Percentiles rank a stretch among this genome's conserved stretches.
phyloP scores from a whole-genome alignment of 352 stramenopile species.

The Phytophthora boehmeriae region DNA sequence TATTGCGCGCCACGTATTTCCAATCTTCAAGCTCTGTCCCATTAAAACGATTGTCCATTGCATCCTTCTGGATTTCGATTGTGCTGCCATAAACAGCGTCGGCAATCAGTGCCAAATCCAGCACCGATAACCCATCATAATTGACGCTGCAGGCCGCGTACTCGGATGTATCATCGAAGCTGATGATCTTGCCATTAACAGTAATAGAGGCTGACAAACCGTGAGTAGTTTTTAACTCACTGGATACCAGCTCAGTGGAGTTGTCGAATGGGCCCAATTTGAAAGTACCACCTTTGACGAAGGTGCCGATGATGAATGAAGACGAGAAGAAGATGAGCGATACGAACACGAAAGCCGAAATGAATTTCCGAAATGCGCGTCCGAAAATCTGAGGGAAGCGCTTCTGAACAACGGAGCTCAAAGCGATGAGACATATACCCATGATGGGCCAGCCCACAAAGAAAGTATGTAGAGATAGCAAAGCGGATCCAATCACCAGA shows the following conservation, averaged over 20 bases:
- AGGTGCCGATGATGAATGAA: slow-evolving; percentile 76
- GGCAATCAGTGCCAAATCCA: slow-evolving; percentile 81
- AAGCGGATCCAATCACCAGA: slow-evolving; percentile 55
- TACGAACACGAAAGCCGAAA: slow-evolving; percentile 72
- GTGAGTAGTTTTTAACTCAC: slow-evolving; percentile 33
- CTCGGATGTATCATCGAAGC: slow-evolving; percentile 52
- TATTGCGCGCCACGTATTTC: slow-evolving; percentile 77
- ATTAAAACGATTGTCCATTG: slow-evolving; percentile 78
- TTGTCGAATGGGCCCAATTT: slow-evolving; percentile 55
- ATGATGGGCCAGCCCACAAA: slow-evolving; percentile 79
- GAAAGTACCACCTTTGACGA: slow-evolving; percentile 65
- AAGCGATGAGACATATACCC: slow-evolving; percentile 67
- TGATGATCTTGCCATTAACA: slow-evolving; percentile 49
- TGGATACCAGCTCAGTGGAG: slow-evolving; percentile 36
- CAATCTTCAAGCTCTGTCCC: slow-evolving; percentile 71
- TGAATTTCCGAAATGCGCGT: slow-evolving; percentile 72
- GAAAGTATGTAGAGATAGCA: slow-evolving; percentile 68
- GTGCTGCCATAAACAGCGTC: slow-evolving; percentile 79
- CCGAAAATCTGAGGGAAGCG: slow-evolving; percentile 84
- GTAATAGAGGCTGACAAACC: slow-evolving; percentile 36
- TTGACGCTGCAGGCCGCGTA: slow-evolving; percentile 81
- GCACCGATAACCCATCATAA: slow-evolving; percentile 58
- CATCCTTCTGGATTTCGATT: slow-evolving; percentile 60
- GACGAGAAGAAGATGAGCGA: slow-evolving; percentile 87
- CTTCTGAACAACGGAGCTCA: slow-evolving; percentile 68